phyloP scores from a whole-genome alignment of 352 stramenopile genomes.

The Phytophthora tentaculata region DNA sequence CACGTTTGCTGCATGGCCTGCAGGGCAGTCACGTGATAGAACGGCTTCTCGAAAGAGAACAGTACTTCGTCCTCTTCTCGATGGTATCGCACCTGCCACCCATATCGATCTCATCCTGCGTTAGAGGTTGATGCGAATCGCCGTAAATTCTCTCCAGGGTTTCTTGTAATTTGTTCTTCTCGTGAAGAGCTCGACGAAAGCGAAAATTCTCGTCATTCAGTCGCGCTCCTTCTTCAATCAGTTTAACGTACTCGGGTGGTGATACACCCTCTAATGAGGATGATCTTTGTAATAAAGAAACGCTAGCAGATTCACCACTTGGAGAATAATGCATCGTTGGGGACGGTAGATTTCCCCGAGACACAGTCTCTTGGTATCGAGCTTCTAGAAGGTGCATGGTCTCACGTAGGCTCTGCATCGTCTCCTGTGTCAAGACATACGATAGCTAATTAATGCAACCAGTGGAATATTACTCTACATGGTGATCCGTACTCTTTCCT shows the following conservation, averaged over 20 bases:
- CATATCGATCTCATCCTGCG: slow-evolving; percentile 21
- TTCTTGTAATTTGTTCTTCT: slow-evolving; percentile 57
- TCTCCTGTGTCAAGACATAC: slow-evolving; percentile 34
- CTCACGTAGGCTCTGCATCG: slow-evolving; percentile 51
- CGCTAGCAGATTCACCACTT: no score
- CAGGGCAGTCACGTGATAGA: slow-evolving; percentile 43
- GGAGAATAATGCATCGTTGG: no score
- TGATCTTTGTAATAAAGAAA: background rate
- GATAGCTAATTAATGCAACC: background rate
- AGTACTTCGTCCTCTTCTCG: slow-evolving; percentile 42
- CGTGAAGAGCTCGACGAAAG: slow-evolving; percentile 46
- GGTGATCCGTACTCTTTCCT: slow-evolving; percentile 39
- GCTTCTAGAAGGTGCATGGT: slow-evolving; percentile 56
- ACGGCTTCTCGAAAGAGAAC: slow-evolving; percentile 59
- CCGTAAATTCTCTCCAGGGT: slow-evolving; percentile 53
- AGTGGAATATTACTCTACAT: background rate
- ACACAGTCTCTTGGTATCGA: slow-evolving; percentile 31
- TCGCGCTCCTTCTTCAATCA: slow-evolving; percentile 41
- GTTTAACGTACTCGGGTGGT: slow-evolving; percentile 42
- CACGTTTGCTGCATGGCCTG: slow-evolving; percentile 53
- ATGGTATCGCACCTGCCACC: slow-evolving; percentile 46
- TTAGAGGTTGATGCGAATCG: slow-evolving; percentile 26
- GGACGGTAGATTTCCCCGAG: slow-evolving; percentile 8
- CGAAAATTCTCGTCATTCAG: slow-evolving; percentile 54
- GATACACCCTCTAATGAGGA: background rate